Evolutionary conservation across 495 filamentous ascomycete species (phyloP), one percentile per base, ranked within the genome.

Genomic region (Aspergillus funiculosus): DNA sequence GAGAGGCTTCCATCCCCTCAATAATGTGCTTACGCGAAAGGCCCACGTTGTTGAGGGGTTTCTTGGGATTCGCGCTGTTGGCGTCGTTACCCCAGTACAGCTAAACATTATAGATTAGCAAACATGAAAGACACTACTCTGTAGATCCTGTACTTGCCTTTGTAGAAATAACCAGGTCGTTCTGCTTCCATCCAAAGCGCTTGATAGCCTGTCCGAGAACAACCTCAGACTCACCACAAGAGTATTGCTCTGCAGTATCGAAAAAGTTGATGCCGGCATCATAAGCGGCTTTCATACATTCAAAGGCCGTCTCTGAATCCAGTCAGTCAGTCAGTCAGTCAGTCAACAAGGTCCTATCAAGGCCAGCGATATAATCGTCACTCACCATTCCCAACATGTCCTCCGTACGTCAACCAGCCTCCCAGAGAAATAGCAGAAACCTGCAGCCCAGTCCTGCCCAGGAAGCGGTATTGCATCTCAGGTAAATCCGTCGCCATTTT

Each of bases 21-120:
- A 89, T 64, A 34, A 90, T 73, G 67, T 94, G 88, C 66, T 94
- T 94, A 48, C 86, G 75, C 25, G 79, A 84, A n/a, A 94, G 75
- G 3, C 88, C 89, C 48, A 73, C 67, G 51, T 89, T 88, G 65
- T 89, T 88, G 39, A 82, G 17, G 76, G 77, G 58, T 78, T 82
- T 34, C 70, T 66, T 81, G 46, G 15, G 20, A 24, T 20, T 25
- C 19, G n/a, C n/a, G n/a, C 14, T 29, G 4, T 10, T 6, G 15
- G 5, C 42, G 1, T 4, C 9, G 13, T 8, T 35, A 34, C 28
- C 28, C 14, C 14, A 3, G 28, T 4, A 30, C 10, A 30, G 11
- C 28, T 30, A 30, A 4, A 30, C n/a, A n/a, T 11, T 13, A 30
- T 30, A 30, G 28, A 30, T 4, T 13, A 3, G 28, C 14, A 10